Percentiles rank a stretch among this genome's conserved stretches.
Conservation (phyloP, 2,329 filamentous ascomycete species). For the Xylariaceae sp. region DNA sequence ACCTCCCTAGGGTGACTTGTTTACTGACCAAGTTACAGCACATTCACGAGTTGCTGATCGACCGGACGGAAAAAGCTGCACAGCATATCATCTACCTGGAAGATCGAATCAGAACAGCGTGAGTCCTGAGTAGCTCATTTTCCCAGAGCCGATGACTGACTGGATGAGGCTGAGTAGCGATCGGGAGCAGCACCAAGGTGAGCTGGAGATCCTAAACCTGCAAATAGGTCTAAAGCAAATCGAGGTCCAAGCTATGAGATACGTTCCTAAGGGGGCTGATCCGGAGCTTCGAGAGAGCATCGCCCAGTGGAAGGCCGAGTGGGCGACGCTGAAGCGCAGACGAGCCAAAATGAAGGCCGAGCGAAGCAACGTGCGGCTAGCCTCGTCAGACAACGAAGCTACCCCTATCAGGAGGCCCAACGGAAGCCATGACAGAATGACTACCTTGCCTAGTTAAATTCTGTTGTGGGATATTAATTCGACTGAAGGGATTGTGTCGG, state of each 20-base stretch:
- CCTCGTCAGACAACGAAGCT: no score
- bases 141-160: conserved; percentile 10
- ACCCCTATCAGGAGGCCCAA: no score
- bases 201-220: conserved; percentile 57
- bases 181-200: conserved; percentile 50
- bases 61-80: conserved; percentile 52
- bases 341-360: conserved; percentile 27
- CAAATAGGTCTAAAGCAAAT: conserved; percentile 60
- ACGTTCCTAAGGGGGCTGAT: conserved; percentile 46
- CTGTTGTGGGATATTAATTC: no score
- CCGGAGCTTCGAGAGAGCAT: conserved; percentile 56
- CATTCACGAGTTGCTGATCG: conserved; percentile 57
- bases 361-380: neutral
- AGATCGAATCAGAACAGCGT: conserved; percentile 55
- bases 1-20: neutral
- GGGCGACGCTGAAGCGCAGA: conserved; percentile 46
- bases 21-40: conserved; percentile 42
- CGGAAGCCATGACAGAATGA: no score
- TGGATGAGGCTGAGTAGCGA: conserved; percentile 39
- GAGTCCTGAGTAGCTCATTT: conserved; percentile 18
- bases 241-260: conserved; percentile 51
- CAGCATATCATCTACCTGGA: conserved; percentile 58
- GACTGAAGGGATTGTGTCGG: no score
- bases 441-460: no score
- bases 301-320: conserved; percentile 58